phyloP scores from a whole-genome alignment of 1,284 basidiomycete genomes.

The Fomitopsis betulina region DNA sequence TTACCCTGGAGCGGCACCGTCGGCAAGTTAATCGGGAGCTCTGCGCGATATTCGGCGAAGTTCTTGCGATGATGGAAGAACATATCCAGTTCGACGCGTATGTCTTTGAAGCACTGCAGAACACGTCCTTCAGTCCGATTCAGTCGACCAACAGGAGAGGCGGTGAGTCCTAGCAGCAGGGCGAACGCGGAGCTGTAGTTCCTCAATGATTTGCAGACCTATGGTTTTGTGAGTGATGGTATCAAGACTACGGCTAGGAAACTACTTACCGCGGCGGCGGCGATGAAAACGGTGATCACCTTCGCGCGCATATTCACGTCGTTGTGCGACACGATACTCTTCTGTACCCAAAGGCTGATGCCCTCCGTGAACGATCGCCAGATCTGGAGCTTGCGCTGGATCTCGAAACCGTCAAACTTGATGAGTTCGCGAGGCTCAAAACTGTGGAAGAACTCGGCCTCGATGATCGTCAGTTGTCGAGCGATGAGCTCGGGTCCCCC shows the following conservation, averaged over 20 bases:
- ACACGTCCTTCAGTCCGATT: neutral
- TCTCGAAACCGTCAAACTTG: neutral
- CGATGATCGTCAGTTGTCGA: constrained; percentile 21
- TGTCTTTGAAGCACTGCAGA: neutral
- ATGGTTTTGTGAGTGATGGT: neutral
- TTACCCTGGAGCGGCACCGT: constrained; percentile 6
- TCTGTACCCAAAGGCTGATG: constrained; percentile 9
- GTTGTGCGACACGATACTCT: constrained; percentile 2
- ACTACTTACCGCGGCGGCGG: constrained; percentile 1
- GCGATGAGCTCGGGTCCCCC: constrained; percentile 19
- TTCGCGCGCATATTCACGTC: neutral
- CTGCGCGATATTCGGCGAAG: constrained; percentile 5
- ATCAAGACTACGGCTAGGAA: neutral
- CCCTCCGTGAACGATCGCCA: constrained; percentile 13
- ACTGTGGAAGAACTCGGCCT: constrained; percentile 17
- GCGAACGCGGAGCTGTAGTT: constrained; percentile 9
- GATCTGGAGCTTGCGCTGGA: constrained; percentile 3
- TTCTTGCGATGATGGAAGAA: constrained; percentile 3
- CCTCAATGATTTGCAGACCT: constrained; percentile 7
- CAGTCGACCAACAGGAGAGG: neutral
- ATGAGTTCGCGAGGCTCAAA: constrained; percentile 17
- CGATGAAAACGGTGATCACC: constrained; percentile 4
- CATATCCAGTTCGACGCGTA: neutral
- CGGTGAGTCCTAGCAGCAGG: constrained; percentile 1
- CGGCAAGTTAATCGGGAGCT: constrained; percentile 4